Conservation (phyloP, 805 yeast genomes). For the Teunomyces atbi region DNA sequence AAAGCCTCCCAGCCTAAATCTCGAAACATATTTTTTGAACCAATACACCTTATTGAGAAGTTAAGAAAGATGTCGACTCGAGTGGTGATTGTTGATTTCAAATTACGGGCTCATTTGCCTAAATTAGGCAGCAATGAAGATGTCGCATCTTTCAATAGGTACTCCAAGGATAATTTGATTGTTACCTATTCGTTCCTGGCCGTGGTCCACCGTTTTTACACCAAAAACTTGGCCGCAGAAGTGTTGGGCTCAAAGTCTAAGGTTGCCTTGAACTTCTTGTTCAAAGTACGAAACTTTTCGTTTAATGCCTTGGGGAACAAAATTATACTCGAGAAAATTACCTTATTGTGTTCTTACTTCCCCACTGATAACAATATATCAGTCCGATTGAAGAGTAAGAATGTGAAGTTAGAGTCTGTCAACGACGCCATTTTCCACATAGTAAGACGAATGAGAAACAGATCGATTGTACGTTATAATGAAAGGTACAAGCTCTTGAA, state of each 20-base stretch:
- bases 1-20: background rate
- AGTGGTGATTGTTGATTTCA: slow-evolving; percentile 31
- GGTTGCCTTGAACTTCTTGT: slow-evolving; percentile 18
- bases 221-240: slow-evolving; percentile 19
- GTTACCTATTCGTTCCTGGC: slow-evolving; percentile 21
- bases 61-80: slow-evolving; percentile 20
- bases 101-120: slow-evolving; percentile 31
- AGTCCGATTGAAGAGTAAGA: slow-evolving; percentile 25
- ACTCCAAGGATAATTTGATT: slow-evolving; percentile 25
- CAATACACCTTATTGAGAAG: slow-evolving; percentile 8
- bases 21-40: slow-evolving; percentile 2
- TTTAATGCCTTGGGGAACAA: slow-evolving; percentile 32
- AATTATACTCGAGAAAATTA: slow-evolving; percentile 25
- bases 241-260: slow-evolving; percentile 9
- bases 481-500: slow-evolving; percentile 3
- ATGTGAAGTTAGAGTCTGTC: slow-evolving; percentile 29
- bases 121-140: slow-evolving; percentile 15
- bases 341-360: slow-evolving; percentile 25
- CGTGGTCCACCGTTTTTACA: slow-evolving; percentile 26
- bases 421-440: slow-evolving; percentile 38
- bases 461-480: slow-evolving; percentile 24
- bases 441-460: slow-evolving; percentile 31
- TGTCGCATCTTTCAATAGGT: slow-evolving; percentile 14
- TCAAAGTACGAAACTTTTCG: slow-evolving; percentile 31
- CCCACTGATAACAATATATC: slow-evolving; percentile 19